phyloP scores from a whole-genome alignment of 345 rosid genomes.

The Limnanthes douglasii region DNA sequence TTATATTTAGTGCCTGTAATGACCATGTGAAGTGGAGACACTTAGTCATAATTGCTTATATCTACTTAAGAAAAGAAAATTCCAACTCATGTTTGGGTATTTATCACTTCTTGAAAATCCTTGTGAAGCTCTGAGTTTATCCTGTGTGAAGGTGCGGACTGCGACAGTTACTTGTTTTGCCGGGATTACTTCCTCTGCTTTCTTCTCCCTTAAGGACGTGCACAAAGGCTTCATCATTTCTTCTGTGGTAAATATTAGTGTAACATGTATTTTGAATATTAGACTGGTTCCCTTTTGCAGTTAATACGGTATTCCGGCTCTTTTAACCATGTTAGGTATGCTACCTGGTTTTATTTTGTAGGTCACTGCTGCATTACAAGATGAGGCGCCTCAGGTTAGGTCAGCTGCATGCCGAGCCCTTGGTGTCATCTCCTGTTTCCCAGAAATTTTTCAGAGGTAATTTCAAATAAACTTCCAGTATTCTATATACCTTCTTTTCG shows the following conservation, averaged over 20 bases:
- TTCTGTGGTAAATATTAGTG: slow-evolving; percentile 39
- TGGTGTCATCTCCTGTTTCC: slow-evolving; percentile 85
- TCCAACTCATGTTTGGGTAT: too few species aligned
- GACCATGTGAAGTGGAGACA: too few species aligned
- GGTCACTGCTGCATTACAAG: slow-evolving; percentile 55
- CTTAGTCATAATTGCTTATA: too few species aligned
- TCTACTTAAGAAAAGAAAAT: too few species aligned
- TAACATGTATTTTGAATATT: slow-evolving; percentile 1
- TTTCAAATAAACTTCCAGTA: too few species aligned
- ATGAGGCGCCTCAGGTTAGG: slow-evolving; percentile 64
- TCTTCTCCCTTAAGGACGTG: slow-evolving; percentile 37
- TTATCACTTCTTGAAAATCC: too few species aligned
- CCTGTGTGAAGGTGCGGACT: slow-evolving; percentile 85
- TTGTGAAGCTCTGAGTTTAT: too few species aligned
- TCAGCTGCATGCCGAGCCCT: slow-evolving; percentile 97
- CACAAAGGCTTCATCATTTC: slow-evolving; percentile 51
- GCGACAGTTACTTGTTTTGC: slow-evolving; percentile 85
- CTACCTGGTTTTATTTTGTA: slow-evolving; percentile 15
- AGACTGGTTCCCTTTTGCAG: slow-evolving; percentile 5
- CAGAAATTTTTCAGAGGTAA: slow-evolving; percentile 49
- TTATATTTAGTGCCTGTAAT: too few species aligned
- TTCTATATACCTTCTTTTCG: too few species aligned
- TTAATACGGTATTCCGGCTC: slow-evolving; percentile 1
- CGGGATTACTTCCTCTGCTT: slow-evolving; percentile 73
- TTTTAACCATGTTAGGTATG: slow-evolving; percentile 6